Percentiles rank a stretch among this genome's conserved stretches.
phyloP scores from a whole-genome alignment of 805 yeast species.

The Myxozyma geophila region DNA sequence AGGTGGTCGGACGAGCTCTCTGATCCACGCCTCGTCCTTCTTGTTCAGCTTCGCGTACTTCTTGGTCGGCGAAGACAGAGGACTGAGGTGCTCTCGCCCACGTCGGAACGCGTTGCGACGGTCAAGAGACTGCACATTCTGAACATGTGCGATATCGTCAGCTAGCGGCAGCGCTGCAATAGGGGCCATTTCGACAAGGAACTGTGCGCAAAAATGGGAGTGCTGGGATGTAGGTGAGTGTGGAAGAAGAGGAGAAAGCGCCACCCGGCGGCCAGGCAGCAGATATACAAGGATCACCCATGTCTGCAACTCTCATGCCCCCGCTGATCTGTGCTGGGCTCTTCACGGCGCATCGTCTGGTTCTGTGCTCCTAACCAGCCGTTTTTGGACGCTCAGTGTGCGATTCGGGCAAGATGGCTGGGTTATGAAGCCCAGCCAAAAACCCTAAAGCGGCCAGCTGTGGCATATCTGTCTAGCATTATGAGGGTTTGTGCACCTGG shows the following conservation, averaged over 20 bases:
- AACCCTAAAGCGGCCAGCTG: conserved; percentile 1
- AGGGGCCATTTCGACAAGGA: conserved; percentile 10
- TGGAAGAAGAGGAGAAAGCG: background rate
- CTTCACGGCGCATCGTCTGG: background rate
- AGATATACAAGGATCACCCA: conserved; percentile 9
- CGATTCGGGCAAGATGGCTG: conserved; percentile 23
- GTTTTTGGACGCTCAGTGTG: background rate
- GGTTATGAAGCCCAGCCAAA: conserved; percentile 11
- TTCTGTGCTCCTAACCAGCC: conserved; percentile 3
- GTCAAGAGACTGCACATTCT: conserved; percentile 17
- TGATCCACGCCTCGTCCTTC: conserved; percentile 36
- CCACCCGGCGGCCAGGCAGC: background rate
- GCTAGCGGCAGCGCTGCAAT: conserved; percentile 9
- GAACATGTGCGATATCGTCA: conserved; percentile 15
- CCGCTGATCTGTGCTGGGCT: background rate
- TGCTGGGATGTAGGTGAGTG: background rate
- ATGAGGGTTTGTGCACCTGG: background rate
- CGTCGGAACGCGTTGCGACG: conserved; percentile 36
- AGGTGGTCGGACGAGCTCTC: conserved; percentile 31
- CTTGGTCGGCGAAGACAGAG: conserved; percentile 9
- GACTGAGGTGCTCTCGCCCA: conserved; percentile 2
- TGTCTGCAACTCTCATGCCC: background rate
- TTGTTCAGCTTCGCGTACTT: conserved; percentile 17
- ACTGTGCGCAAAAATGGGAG: background rate
- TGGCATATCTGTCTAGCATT: background rate